phyloP scores from a whole-genome alignment of 2,329 filamentous ascomycete species.

The Colletotrichum acutatum region DNA sequence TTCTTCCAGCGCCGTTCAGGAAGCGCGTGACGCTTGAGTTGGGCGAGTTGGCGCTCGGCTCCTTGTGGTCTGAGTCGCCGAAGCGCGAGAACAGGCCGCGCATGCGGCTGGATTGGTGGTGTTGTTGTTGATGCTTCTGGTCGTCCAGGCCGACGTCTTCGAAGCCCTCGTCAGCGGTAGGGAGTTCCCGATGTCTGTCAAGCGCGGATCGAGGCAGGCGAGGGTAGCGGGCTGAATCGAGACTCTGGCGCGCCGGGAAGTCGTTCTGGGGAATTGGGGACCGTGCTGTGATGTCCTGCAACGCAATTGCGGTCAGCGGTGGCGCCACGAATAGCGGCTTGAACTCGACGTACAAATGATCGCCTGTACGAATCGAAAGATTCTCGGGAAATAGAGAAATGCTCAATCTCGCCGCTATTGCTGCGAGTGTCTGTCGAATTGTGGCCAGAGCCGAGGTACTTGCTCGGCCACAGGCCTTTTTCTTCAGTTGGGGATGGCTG shows the following conservation, averaged over 20 bases:
- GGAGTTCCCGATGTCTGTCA: slow-evolving; percentile 66
- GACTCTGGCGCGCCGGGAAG: slow-evolving; percentile 76
- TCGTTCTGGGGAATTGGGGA: slow-evolving; percentile 77
- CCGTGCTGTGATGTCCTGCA: slow-evolving; percentile 87
- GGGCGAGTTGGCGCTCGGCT: slow-evolving; percentile 46
- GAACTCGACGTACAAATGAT: slow-evolving; percentile 79
- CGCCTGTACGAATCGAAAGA: slow-evolving; percentile 97
- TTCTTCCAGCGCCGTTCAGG: slow-evolving; percentile 73
- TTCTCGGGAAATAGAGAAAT: slow-evolving; percentile 94
- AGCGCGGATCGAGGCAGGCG: slow-evolving; percentile 72
- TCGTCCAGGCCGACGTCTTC: slow-evolving; percentile 94
- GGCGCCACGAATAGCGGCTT: neutral
- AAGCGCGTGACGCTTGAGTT: slow-evolving; percentile 63
- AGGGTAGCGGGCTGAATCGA: slow-evolving; percentile 78
- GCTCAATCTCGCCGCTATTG: slow-evolving; percentile 84
- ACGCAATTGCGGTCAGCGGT: slow-evolving; percentile 15
- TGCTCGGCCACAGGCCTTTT: slow-evolving; percentile 79
- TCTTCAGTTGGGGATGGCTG: slow-evolving; percentile 91
- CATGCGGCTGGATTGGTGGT: slow-evolving; percentile 52
- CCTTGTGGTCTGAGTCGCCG: slow-evolving; percentile 65
- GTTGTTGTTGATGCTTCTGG: slow-evolving; percentile 56
- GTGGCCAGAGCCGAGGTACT: slow-evolving; percentile 59
- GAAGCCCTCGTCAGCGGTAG: slow-evolving; percentile 81
- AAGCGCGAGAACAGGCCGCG: slow-evolving; percentile 85
- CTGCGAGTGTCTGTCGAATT: slow-evolving; percentile 64